Percentiles rank a stretch among this genome's conserved stretches.
Evolutionary conservation across 371 early-diverging fungal genomes (phyloP).

Genomic region (Mortierella polycephala): DNA sequence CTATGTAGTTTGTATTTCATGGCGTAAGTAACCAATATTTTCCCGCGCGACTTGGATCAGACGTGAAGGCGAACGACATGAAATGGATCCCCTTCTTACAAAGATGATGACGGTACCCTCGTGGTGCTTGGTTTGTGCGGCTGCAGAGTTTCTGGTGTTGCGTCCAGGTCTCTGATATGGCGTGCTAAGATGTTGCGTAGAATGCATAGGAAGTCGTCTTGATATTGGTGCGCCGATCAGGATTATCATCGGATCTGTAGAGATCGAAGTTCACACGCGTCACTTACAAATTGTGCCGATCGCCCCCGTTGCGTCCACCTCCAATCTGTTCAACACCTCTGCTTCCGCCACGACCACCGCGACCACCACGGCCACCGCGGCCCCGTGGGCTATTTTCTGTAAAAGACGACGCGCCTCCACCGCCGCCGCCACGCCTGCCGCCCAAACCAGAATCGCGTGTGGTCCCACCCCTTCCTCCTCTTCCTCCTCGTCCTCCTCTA

Average conservation of each 20-base stretch:
- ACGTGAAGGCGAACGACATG: background rate
- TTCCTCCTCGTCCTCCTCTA: constrained; percentile 11
- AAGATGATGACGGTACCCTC: constrained; percentile 23
- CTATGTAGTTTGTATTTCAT: background rate
- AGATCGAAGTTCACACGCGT: too few relatives aligned
- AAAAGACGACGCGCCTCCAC: constrained; percentile 1
- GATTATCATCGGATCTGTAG: background rate
- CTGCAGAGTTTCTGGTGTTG: constrained; percentile 14
- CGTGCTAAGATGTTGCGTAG: constrained; percentile 4
- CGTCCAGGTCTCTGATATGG: constrained; percentile 36
- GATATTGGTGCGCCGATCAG: background rate
- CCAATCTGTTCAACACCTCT: constrained; percentile 9
- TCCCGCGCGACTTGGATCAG: background rate
- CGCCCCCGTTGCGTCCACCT: background rate
- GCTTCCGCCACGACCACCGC: constrained; percentile 15
- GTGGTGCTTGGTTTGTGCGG: constrained; percentile 3
- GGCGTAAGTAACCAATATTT: too few relatives aligned
- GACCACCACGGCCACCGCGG: constrained; percentile 5
- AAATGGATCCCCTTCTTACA: constrained; percentile 16
- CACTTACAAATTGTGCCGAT: background rate
- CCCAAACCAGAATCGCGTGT: constrained; percentile 8
- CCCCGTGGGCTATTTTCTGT: constrained; percentile 7
- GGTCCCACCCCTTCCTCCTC: constrained; percentile 19
- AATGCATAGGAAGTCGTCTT: too few relatives aligned
- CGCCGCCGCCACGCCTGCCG: constrained; percentile 3